Evolutionary conservation across 2,329 filamentous ascomycete genomes (phyloP), one percentile per base, ranked within the genome.

Genomic region (Sarocladium kiliense): DNA sequence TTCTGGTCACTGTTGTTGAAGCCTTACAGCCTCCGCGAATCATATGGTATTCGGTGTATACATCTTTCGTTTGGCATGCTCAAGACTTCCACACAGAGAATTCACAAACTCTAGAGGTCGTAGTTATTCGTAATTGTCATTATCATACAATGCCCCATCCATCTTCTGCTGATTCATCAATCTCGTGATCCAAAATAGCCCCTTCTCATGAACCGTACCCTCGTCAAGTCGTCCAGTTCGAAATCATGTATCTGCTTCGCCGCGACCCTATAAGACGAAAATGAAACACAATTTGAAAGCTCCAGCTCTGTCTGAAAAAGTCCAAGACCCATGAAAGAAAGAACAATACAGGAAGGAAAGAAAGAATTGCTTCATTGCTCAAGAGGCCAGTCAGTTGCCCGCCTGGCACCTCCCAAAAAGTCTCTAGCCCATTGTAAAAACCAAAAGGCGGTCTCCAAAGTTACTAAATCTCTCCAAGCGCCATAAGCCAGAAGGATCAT

Each of bases 341-440:
- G 44, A 49, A 49, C 9, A 12, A 14, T 18, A 49, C 4, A 11
- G 27, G 16, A 3, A 49, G 21, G n/a, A 23, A 34, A 49, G 16
- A n/a, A 30, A 27, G 30, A 27, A 45, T 25, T 9, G 11, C 27
- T 21, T 23, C 47, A 23, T 10, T 36, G n/a, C 23, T 36, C 30
- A 34, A 51, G 47, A 51, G 47, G 47, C 30, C 47, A 36, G 47
- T 32, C 47, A 36, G 47, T 51, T 51, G 47, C 47, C 47, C 27
- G 47, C 30, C 47, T 36, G 36, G 30, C n/a, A 36, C 27, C 47
- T 23, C 30, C 27, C 18, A 23, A n/a, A 34, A 51, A 21, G 18
- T 34, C 27, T 45, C 21, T 51, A 49, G 44, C 25, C 44, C 26
- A 9, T 49, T 27, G 19, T 32, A n/a, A 49, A 11, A 34, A 21